A percentile compares a stretch with the other conserved stretches of the same genome.
phyloP scores from a whole-genome alignment of 257 asterid species.

The Solanum bulbocastanum region DNA sequence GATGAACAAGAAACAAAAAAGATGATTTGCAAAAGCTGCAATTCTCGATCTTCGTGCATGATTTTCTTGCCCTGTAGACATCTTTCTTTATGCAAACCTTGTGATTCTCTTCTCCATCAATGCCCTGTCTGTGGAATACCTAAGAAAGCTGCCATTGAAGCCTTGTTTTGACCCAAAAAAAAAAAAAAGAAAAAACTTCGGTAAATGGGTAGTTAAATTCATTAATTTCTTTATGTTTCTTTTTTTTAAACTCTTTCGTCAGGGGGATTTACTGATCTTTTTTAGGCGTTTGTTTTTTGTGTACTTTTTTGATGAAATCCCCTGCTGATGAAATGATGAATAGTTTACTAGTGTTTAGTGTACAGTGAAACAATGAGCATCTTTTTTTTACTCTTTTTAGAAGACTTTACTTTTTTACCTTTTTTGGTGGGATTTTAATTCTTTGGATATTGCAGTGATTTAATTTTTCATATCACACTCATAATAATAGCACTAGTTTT shows the following conservation, averaged over 20 bases:
- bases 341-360: not conserved
- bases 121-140: slow-evolving; percentile 62
- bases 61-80: slow-evolving; percentile 78
- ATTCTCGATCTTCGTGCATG: slow-evolving; percentile 33
- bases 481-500: not conserved
- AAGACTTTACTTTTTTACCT: not conserved
- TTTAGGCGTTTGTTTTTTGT: not conserved
- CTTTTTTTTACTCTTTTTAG: not conserved
- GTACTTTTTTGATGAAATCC: not conserved
- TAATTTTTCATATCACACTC: not conserved
- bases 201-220: not conserved
- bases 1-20: not conserved
- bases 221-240: not conserved
- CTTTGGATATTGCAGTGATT: not conserved
- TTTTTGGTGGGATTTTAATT: not conserved
- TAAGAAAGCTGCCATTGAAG: slow-evolving; percentile 55
- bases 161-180: slow-evolving; percentile 16
- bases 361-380: not conserved
- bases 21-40: slow-evolving; percentile 50
- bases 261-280: not conserved
- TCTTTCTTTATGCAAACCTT: slow-evolving; percentile 50
- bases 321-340: not conserved
- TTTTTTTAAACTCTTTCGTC: not conserved
- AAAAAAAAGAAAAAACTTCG: not conserved
- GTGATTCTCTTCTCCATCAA: slow-evolving; percentile 41